Conservation (phyloP, 2,329 filamentous ascomycete species). For the Trematosphaeria pertusa region DNA sequence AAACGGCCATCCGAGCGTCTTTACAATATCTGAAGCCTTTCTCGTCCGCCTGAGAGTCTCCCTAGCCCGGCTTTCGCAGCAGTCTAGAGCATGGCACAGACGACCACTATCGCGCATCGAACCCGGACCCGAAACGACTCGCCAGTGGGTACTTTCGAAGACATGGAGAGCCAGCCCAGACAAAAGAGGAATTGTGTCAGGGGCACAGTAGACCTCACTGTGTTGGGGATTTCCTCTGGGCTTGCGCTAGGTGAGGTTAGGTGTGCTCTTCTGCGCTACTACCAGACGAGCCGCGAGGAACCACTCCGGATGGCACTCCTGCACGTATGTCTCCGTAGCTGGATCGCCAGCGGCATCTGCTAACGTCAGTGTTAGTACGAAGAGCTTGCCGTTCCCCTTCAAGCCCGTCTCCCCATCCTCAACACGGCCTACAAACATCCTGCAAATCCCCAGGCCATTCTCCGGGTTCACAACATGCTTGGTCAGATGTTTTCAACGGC, state of each 20-base stretch:
- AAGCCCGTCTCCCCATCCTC: constrained; percentile 64
- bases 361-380: constrained; percentile 53
- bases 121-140: neutral
- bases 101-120: too few species aligned
- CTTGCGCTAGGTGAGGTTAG: constrained; percentile 65
- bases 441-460: constrained; percentile 61
- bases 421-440: constrained; percentile 63
- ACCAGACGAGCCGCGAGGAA: constrained; percentile 58
- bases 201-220: constrained; percentile 54
- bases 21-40: too few species aligned
- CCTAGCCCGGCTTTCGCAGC: too few species aligned
- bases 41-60: too few species aligned
- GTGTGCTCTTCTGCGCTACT: constrained; percentile 64
- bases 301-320: constrained; percentile 65
- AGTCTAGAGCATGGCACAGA: too few species aligned
- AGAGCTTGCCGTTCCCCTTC: constrained; percentile 61
- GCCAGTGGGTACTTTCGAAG: neutral
- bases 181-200: neutral
- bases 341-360: neutral
- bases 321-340: constrained; percentile 18
- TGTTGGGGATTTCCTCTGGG: constrained; percentile 63
- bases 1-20: too few species aligned
- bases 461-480: constrained; percentile 64
- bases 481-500: constrained; percentile 64
- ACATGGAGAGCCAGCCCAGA: neutral